Evolutionary conservation across 1,284 basidiomycete genomes (phyloP).

Genomic region (Austroboletus novae-zelandiae): DNA sequence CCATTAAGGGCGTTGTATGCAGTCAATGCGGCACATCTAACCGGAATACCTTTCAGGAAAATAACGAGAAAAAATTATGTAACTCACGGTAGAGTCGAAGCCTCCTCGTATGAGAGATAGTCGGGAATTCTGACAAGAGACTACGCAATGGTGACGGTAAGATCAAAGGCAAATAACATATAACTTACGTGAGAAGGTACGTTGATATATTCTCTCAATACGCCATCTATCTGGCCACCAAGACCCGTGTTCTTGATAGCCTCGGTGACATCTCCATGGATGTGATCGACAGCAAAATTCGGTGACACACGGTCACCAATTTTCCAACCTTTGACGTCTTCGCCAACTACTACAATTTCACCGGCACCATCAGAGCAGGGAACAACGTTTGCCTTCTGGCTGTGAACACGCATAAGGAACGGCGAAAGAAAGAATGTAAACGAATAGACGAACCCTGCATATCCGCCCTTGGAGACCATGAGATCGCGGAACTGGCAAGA

Average conservation of each 20-base stretch:
- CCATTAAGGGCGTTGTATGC: conserved; percentile 51
- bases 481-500: conserved; percentile 51
- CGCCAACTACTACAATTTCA: conserved; percentile 53
- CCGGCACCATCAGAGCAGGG: conserved; percentile 65
- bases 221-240: conserved; percentile 52
- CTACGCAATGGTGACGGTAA: conserved; percentile 16
- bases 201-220: conserved; percentile 52
- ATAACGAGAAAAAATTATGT: background rate
- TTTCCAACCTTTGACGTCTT: conserved; percentile 49
- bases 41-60: background rate
- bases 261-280: conserved; percentile 39
- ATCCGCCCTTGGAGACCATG: conserved; percentile 34
- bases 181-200: conserved; percentile 43
- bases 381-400: conserved; percentile 36
- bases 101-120: conserved; percentile 51
- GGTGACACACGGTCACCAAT: conserved; percentile 55
- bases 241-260: conserved; percentile 36
- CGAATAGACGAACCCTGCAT: conserved; percentile 24
- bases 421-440: background rate
- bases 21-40: conserved; percentile 48
- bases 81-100: conserved; percentile 44
- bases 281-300: conserved; percentile 42
- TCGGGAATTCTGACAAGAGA: conserved; percentile 44
- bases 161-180: conserved; percentile 1
- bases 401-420: background rate